phyloP scores from a whole-genome alignment of 2,329 filamentous ascomycete species.

The Emergomyces orientalis region DNA sequence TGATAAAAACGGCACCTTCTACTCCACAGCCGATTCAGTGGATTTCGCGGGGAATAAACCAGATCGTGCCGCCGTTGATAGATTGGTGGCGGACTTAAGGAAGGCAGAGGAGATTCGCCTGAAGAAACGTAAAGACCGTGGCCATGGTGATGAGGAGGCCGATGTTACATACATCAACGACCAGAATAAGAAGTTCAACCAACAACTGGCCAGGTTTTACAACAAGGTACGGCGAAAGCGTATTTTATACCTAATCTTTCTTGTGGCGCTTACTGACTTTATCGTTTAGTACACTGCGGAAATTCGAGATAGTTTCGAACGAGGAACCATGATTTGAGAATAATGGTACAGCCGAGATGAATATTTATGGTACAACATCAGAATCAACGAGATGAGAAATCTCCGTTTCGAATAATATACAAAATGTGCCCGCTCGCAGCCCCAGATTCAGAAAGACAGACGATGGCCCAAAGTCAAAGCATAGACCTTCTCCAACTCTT shows the following conservation, averaged over 20 bases:
- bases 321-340: conserved; percentile 81
- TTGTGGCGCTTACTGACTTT: conserved; percentile 6
- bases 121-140: conserved; percentile 76
- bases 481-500: conserved; percentile 85
- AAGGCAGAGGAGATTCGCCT: conserved; percentile 80
- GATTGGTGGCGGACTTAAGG: conserved; percentile 72
- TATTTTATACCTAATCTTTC: conserved; percentile 6
- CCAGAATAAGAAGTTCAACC: conserved; percentile 99
- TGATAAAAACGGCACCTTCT: conserved; percentile 83
- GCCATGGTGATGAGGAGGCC: conserved; percentile 70
- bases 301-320: conserved; percentile 94
- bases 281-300: conserved; percentile 68
- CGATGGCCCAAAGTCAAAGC: conserved; percentile 48
- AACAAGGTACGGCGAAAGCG: conserved; percentile 55
- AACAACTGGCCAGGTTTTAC: conserved; percentile 91
- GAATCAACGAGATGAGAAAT: neutral
- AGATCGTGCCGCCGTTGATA: conserved; percentile 75
- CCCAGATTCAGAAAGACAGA: neutral
- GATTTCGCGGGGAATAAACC: conserved; percentile 78
- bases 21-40: conserved; percentile 75
- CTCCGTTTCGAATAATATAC: conserved; percentile 5
- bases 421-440: neutral
- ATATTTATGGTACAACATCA: conserved; percentile 8
- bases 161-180: conserved; percentile 99
- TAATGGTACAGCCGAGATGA: conserved; percentile 4